Base-by-base conservation (phyloP, 805 yeast genomes). In the Starmerella khaoyaiensis region DNA sequence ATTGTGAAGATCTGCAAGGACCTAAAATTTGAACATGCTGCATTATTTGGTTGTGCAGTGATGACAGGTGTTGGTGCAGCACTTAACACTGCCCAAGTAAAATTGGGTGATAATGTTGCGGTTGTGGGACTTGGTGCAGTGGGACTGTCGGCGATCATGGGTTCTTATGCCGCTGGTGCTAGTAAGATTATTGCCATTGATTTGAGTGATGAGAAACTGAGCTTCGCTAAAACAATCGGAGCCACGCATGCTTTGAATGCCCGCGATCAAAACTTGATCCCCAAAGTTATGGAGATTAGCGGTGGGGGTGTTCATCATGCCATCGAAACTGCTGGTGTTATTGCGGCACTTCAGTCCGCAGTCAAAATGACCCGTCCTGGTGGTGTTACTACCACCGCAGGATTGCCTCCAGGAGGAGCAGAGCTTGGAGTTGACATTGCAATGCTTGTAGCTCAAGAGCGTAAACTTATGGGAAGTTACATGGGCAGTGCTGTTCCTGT, bases 41-140 rank as follows among this genome's bases (percentile, higher is more conserved):
- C 96, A 65, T 64, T 90, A 58, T 71, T 90, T 53, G 98, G 97
- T 33, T 90, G 98, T 60, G 98, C 97, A 67, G 82, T 90, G 54
- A 86, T 97, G 40, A 90, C 98, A 37, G 97, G 98, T 47, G 84
- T 80, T 58, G 98, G 98, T 62, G 94, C 97, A 36, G 97, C 96
- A 36, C 71, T 81, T 50, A 82, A 81, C 65, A 82, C 95, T 36
- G 96, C 96, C 42, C 68, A 79, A 51, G 87, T 90, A 40, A 74
- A 77, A 55, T 69, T 73, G 56, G 96, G 95, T 50, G 96, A 87
- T 55, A 79, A 79, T 43, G 84, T 90, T 45, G 97, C 95, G 32
- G 81, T 90, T 25, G 84, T 90, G 53, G 98, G 98, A 57, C 90
- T 93, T 40, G 98, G 98, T 41, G 82, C 94, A 55, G 94, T 90